Percentiles rank a stretch among this genome's conserved stretches.
Conservation (phyloP, 2,329 filamentous ascomycete species). For the Diplodia sapinea region DNA sequence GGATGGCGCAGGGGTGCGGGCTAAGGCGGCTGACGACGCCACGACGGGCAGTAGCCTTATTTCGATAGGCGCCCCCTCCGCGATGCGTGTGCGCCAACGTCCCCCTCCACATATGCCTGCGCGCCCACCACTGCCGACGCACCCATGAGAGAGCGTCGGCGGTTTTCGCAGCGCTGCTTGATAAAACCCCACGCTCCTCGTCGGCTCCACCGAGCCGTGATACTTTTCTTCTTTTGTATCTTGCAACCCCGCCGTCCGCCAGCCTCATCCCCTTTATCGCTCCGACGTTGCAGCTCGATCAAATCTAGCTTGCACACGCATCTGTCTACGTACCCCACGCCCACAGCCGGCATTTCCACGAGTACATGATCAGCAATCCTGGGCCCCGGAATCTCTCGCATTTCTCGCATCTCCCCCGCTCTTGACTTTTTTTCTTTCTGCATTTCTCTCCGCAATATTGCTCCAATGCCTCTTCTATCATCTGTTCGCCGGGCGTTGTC, state of each 20-base stretch:
- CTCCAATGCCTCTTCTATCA: conserved; percentile 21
- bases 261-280: neutral
- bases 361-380: conserved; percentile 5
- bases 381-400: neutral
- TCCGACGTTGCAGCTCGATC: neutral
- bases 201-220: neutral
- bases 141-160: neutral
- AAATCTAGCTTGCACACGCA: conserved; percentile 15
- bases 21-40: conserved; percentile 20
- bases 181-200: neutral
- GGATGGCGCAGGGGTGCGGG: neutral
- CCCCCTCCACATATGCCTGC: conserved; percentile 4
- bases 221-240: too few species aligned
- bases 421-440: neutral
- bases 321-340: conserved; percentile 11
- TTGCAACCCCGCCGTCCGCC: neutral
- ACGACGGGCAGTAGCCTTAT: conserved; percentile 15
- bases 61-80: conserved; percentile 22
- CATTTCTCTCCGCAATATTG: neutral
- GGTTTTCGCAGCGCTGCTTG: neutral
- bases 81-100: conserved; percentile 17
- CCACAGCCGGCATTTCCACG: neutral
- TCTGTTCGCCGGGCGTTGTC: conserved; percentile 18
- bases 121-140: neutral
- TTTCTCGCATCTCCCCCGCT: neutral